These are phyloP conservation scores for Sarocladium kiliense DNA, from an alignment of 2,329 filamentous ascomycete genomes.

Conservation along the genomic window DNA sequence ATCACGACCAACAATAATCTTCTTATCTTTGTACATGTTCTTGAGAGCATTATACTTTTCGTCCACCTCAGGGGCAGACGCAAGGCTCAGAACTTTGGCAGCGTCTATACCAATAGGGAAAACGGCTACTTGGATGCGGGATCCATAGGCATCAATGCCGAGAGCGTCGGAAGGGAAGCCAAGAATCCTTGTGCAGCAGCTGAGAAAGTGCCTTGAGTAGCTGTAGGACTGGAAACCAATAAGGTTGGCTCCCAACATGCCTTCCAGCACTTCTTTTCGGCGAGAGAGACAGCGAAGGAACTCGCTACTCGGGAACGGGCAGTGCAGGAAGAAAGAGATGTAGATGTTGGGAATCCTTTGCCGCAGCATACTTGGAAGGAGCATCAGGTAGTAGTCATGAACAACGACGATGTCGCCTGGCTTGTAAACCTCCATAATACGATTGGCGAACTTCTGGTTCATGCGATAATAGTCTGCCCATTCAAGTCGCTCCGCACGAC, in stretches of 20 bases:
- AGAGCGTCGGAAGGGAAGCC: slow-evolving; percentile 83
- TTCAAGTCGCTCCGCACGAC: slow-evolving; percentile 71
- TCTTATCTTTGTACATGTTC: slow-evolving; percentile 79
- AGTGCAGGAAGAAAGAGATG: slow-evolving; percentile 91
- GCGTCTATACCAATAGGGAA: slow-evolving; percentile 95
- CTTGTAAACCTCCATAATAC: slow-evolving; percentile 82
- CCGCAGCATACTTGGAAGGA: slow-evolving; percentile 82
- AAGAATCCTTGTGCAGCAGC: slow-evolving; percentile 85
- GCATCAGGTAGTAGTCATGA: slow-evolving; percentile 89
- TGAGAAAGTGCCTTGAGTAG: slow-evolving; percentile 91
- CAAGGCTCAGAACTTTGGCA: slow-evolving; percentile 67
- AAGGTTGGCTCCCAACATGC: slow-evolving; percentile 85
- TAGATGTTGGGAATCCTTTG: slow-evolving; percentile 85
- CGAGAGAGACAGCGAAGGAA: slow-evolving; percentile 85
- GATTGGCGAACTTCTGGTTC: slow-evolving; percentile 88
- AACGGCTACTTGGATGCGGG: slow-evolving; percentile 84
- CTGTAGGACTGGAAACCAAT: slow-evolving; percentile 94
- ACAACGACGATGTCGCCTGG: slow-evolving; percentile 89
- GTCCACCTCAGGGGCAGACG: slow-evolving; percentile 66
- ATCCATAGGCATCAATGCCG: slow-evolving; percentile 83
- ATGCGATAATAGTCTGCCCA: slow-evolving; percentile 93
- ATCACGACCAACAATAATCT: slow-evolving; percentile 91
- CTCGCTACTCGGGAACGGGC: slow-evolving; percentile 93
- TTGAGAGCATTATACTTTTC: slow-evolving; percentile 69
- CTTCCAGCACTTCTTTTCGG: slow-evolving; percentile 85